Percentiles rank a stretch among this genome's conserved stretches.
phyloP scores from a whole-genome alignment of 495 filamentous ascomycete genomes.

The Penicillium ochrochloron region DNA sequence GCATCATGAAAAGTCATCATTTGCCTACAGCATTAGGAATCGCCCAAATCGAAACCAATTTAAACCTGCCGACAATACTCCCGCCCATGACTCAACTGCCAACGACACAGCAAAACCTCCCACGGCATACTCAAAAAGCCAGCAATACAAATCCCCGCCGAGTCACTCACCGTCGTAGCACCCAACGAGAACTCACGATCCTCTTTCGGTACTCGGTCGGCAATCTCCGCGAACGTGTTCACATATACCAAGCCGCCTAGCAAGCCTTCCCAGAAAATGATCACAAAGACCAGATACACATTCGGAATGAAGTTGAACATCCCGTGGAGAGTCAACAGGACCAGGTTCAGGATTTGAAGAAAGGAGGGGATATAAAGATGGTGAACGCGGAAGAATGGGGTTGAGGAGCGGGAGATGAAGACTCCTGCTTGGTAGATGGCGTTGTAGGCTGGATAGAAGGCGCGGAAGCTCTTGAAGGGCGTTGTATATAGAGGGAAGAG shows the following conservation, averaged over 20 bases:
- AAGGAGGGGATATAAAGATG: conserved; percentile 79
- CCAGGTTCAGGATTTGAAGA: conserved; percentile 82
- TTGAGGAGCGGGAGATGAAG: conserved; percentile 89
- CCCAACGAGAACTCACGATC: conserved; percentile 91
- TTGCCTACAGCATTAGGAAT: background rate
- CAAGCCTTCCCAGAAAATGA: conserved; percentile 96
- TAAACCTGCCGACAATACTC: conserved; percentile 68
- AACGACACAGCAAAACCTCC: conserved; percentile 80
- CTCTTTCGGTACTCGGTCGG: conserved; percentile 70
- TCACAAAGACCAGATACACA: conserved; percentile 77
- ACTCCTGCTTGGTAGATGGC: conserved; percentile 94
- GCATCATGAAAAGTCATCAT: background rate
- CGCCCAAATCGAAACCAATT: background rate
- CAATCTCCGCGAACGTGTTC: conserved; percentile 92
- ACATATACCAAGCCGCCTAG: conserved; percentile 92
- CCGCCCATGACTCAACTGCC: conserved; percentile 76
- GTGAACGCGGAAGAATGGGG: conserved; percentile 81
- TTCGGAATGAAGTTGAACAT: conserved; percentile 78
- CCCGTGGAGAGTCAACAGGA: conserved; percentile 73
- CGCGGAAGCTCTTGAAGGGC: conserved; percentile 79
- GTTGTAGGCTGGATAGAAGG: conserved; percentile 92
- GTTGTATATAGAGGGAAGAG: conserved; percentile 78
- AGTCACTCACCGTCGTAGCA: conserved; percentile 91
- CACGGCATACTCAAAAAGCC: conserved; percentile 84
- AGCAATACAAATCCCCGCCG: conserved; percentile 86